Evolutionary conservation across 352 stramenopile species (phyloP).

Genomic region (Phytopythium aichiense): DNA sequence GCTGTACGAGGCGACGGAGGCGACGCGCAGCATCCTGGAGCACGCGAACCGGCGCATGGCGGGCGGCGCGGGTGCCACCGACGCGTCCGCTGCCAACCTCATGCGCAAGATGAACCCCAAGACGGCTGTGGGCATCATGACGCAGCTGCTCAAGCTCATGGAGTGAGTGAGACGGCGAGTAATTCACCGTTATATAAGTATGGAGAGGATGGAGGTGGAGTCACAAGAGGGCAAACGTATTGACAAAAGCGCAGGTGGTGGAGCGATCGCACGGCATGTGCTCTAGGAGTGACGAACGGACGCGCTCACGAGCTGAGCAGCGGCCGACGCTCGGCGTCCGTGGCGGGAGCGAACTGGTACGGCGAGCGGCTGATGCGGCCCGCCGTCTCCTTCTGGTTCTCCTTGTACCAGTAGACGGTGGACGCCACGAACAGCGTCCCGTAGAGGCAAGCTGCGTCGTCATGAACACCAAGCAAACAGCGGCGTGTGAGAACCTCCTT

Average conservation of each 20-base stretch:
- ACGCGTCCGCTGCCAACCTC: constrained; percentile 23
- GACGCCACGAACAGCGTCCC: constrained; percentile 66
- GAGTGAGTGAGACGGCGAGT: constrained; percentile 11
- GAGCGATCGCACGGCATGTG: neutral
- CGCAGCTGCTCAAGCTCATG: constrained; percentile 41
- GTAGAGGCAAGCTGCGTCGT: constrained; percentile 48
- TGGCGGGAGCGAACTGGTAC: constrained; percentile 40
- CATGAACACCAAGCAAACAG: neutral
- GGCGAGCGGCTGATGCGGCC: constrained; percentile 16
- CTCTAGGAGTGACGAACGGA: neutral
- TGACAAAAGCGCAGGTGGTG: neutral
- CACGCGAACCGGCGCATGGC: neutral
- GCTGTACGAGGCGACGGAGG: constrained; percentile 42
- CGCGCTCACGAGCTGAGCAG: constrained; percentile 49
- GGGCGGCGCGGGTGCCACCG: constrained; percentile 15
- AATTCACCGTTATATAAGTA: neutral
- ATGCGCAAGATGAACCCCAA: constrained; percentile 73
- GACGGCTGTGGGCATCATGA: constrained; percentile 45
- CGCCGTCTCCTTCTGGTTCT: constrained; percentile 47
- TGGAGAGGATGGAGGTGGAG: neutral
- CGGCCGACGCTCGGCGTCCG: constrained; percentile 58
- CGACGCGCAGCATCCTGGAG: constrained; percentile 11
- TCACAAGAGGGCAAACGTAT: neutral
- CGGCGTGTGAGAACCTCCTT: no score
- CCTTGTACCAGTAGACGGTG: constrained; percentile 62